Evolutionary conservation across 305 asterid species (phyloP), one percentile per base, ranked within the genome.

Genomic region (Plantago coronopus): DNA sequence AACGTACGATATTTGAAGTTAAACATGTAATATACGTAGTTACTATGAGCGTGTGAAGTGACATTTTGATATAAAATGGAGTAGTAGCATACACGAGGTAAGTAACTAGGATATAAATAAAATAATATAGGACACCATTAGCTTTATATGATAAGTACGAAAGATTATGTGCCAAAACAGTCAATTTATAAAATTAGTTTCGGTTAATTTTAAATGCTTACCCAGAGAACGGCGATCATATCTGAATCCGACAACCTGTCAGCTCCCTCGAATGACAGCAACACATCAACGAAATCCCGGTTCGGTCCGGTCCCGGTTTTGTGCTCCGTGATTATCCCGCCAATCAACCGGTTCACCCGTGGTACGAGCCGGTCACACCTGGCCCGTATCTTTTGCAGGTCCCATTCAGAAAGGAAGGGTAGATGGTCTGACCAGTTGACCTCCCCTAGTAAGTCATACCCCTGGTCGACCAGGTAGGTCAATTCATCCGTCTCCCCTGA

Each of bases 151-250:
- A 19, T 48, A 1, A 49, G 38, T 31, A 31, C 38, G 38, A 31
- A 9, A 31, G 38, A 9, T 31, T 31, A 31, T 31, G 38, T 31
- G 7, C 38, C 9, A 31, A 31, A 31, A 31, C 4, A 10, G 16
- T 42, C 13, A 42, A 42, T n/a, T 46, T n/a, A n/a, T n/a, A n/a
- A n/a, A n/a, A n/a, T n/a, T n/a, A n/a, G n/a, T 25, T 2, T 25
- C 29, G 2, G 29, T 25, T 25, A 25, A 2, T 25, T 27, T 29
- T 29, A 27, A 23, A 38, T 17, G 49, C 71, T 79, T 80, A 86
- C 96, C 96, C 96, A 89, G 11, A 89, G 89, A 63, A 89, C 88
- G 58, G 96, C 90, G 77, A 86, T 76, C 87, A 83, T 89, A 72
- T 89, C 94, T 14, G 85, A 70, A 21, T 82, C 83, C 18, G 96